Conservation (phyloP, 2,329 filamentous ascomycete genomes). For the Tothia fuscella region DNA sequence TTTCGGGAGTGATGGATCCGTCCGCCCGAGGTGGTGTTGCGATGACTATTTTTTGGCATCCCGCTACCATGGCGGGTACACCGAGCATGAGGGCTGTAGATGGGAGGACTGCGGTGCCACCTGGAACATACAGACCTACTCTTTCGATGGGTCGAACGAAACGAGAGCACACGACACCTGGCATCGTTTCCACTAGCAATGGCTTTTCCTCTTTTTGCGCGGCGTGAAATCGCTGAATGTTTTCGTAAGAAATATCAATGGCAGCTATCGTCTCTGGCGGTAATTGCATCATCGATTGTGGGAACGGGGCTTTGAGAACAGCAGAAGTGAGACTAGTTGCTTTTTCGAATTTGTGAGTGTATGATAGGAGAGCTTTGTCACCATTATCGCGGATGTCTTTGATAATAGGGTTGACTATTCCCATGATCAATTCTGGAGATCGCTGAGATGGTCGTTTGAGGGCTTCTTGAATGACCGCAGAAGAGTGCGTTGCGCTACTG, state of each 20-base stretch:
- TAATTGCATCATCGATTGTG: constrained; percentile 72
- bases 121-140: constrained; percentile 92
- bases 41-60: constrained; percentile 87
- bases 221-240: constrained; percentile 87
- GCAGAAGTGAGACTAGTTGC: constrained; percentile 82
- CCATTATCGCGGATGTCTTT: constrained; percentile 72
- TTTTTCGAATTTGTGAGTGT: constrained; percentile 97
- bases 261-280: constrained; percentile 73
- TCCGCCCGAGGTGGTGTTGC: constrained; percentile 84
- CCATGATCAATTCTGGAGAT: constrained; percentile 87
- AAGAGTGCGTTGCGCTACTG: constrained; percentile 52
- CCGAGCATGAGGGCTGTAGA: constrained; percentile 97
- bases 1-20: constrained; percentile 86
- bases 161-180: constrained; percentile 85
- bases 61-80: constrained; percentile 93
- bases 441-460: constrained; percentile 86
- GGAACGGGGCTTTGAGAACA: constrained; percentile 82
- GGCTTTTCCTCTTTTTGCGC: constrained; percentile 79
- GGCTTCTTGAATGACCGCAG: constrained; percentile 56
- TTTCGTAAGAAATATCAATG: constrained; percentile 89
- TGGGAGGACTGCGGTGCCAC: constrained; percentile 91
- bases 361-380: constrained; percentile 78
- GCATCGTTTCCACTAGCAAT: constrained; percentile 90
- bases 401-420: constrained; percentile 84
- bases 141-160: constrained; percentile 87